Percentiles rank a stretch among this genome's conserved stretches.
Evolutionary conservation across 2,329 filamentous ascomycete genomes (phyloP).

Genomic region (Coccinonectria pachysandricola): DNA sequence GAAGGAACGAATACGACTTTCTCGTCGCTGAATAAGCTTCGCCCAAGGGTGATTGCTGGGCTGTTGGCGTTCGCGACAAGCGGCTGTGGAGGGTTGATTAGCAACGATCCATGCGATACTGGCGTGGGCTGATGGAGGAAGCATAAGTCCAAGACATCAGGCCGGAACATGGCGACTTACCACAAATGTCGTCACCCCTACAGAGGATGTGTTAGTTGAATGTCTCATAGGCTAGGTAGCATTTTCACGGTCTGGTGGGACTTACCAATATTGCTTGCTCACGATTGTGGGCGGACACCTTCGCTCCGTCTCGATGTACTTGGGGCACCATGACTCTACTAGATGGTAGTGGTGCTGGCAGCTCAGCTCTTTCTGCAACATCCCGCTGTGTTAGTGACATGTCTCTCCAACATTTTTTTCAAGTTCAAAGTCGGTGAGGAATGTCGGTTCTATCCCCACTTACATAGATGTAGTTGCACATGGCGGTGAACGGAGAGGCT

Average conservation of each 20-base stretch:
- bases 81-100: slow-evolving; percentile 20
- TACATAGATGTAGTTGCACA: slow-evolving; percentile 44
- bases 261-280: slow-evolving; percentile 36
- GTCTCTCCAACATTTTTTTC: too few relatives aligned
- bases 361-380: slow-evolving; percentile 37
- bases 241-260: too few relatives aligned
- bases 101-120: slow-evolving; percentile 8
- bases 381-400: slow-evolving; percentile 10
- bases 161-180: slow-evolving; percentile 28
- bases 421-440: neutral
- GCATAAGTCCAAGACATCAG: too few relatives aligned
- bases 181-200: slow-evolving; percentile 35
- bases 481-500: slow-evolving; percentile 16
- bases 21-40: slow-evolving; percentile 27
- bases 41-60: slow-evolving; percentile 29
- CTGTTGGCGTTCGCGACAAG: slow-evolving; percentile 29
- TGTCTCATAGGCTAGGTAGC: too few relatives aligned
- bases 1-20: slow-evolving; percentile 19
- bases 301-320: slow-evolving; percentile 34
- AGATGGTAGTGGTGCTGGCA: slow-evolving; percentile 41
- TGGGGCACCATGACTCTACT: slow-evolving; percentile 35
- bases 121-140: slow-evolving; percentile 6
- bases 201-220: slow-evolving; percentile 16
- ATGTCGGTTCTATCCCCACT: slow-evolving; percentile 8
- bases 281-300: slow-evolving; percentile 33